Base-by-base conservation (phyloP, 768 basidiomycete genomes). In the Collybiopsis luxurians region DNA sequence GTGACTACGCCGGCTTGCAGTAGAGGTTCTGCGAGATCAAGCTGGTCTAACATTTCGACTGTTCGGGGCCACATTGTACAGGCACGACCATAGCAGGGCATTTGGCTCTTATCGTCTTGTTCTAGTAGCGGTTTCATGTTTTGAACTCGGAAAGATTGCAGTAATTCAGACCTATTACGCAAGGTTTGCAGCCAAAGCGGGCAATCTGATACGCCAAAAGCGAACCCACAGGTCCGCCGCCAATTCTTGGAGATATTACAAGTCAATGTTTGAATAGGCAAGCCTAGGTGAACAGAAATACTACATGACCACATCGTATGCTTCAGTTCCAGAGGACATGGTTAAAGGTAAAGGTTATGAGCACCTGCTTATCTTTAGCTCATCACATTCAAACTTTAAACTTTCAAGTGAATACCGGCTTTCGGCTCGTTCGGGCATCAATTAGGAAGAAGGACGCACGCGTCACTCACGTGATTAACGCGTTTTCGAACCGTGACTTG, bases 41-140 rank as follows among this genome's bases (percentile, higher is more conserved):
- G 51, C 26, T 53, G 42, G 30, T 53, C 57, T 17, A 53, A 34
- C 3, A 58, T 42, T 28, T 58, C 52, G 15, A 53, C 46, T 26
- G 57, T 58, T 44, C 49, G 57, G n/a, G 56, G 56, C 56, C 56
- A 57, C 23, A 57, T 9, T 24, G 56, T 57, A 21, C 47, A 39
- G 23, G 36, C 56, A 21, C 56, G 56, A 10, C 56, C 56, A 51
- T 57, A 57, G 12, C 48, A 57, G 17, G 48, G 39, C 31, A 56
- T 48, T 31, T 17, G 48, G 11, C 21, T 31, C 46, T 57, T 57
- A 19, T 57, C 56, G 21, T 57, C 48, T 57, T 51, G 38, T 39
- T 57, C 56, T 55, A 15, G 27, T 5, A 12, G n/a, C 28, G 42
- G 17, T 10, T n/a, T 9, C 3, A 36, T n/a, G 23, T 26, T 10